phyloP scores from a whole-genome alignment of 106 monocot genomes.

The Vanilla planifolia region DNA sequence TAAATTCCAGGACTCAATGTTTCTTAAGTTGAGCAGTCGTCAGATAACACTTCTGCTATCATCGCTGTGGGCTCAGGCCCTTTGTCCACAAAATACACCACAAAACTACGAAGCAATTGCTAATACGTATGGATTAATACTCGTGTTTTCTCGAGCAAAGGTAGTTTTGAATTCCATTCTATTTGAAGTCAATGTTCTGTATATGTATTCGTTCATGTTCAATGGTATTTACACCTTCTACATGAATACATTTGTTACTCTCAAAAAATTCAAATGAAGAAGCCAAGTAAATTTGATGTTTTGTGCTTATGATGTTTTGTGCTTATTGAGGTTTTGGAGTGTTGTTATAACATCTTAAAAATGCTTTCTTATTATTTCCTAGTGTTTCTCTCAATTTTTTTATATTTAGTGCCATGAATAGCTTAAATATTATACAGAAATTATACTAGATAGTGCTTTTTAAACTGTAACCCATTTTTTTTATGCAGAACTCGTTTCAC shows the following conservation, averaged over 20 bases:
- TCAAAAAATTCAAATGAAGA: not conserved
- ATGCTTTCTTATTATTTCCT: not conserved
- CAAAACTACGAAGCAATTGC: slow-evolving; percentile 89
- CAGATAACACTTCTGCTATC: slow-evolving; percentile 75
- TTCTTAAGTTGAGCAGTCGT: slow-evolving; percentile 61
- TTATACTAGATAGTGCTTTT: not conserved
- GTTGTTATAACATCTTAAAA: not conserved
- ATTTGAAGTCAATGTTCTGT: not conserved
- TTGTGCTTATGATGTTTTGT: too few species aligned
- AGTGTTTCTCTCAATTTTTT: not conserved
- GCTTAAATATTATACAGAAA: not conserved
- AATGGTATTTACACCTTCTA: too few species aligned
- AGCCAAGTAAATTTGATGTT: not conserved
- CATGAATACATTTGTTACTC: too few species aligned
- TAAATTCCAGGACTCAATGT: slow-evolving; percentile 45
- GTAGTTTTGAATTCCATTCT: slow-evolving; percentile 17
- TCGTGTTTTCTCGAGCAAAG: slow-evolving; percentile 80
- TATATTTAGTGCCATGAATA: not conserved
- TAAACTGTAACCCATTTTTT: not conserved
- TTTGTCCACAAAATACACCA: slow-evolving; percentile 64
- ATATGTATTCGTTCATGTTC: too few species aligned
- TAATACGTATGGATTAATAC: slow-evolving; percentile 75
- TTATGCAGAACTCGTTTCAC: slow-evolving; percentile 46
- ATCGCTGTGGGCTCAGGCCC: slow-evolving; percentile 80
- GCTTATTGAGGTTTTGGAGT: not conserved